Conservation (phyloP, 495 filamentous ascomycete genomes). For the Penicillium cataractarum region DNA sequence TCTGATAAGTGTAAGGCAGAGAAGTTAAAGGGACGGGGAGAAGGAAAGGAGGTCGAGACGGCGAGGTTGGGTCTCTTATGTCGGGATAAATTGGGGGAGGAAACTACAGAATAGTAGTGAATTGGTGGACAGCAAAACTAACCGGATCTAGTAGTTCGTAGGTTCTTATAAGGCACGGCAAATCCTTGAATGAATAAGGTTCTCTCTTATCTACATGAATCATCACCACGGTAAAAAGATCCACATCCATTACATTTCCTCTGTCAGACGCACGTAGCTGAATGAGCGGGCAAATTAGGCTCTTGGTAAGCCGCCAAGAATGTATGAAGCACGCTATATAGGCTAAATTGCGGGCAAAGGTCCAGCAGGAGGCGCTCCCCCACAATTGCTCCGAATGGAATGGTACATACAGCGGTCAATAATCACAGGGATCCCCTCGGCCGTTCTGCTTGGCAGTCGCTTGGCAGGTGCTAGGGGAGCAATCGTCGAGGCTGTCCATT, state of each 20-base stretch:
- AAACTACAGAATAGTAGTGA: background rate
- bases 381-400: background rate
- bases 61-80: background rate
- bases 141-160: background rate
- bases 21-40: background rate
- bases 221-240: too few species aligned
- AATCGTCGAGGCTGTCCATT: background rate
- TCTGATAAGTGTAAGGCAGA: background rate
- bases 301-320: background rate
- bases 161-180: background rate
- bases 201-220: too few species aligned
- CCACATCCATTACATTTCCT: background rate
- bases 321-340: background rate
- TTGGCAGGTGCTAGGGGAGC: too few species aligned
- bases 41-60: background rate
- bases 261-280: background rate
- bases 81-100: background rate
- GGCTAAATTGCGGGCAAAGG: background rate
- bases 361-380: background rate
- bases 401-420: background rate
- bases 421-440: background rate
- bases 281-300: background rate
- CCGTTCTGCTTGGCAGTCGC: background rate
- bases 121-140: background rate
- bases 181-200: too few species aligned